A percentile compares a stretch with the other conserved stretches of the same genome.
Evolutionary conservation across 78 protist genomes (phyloP).

Genomic region (Planoprotostelium fungivorum): DNA sequence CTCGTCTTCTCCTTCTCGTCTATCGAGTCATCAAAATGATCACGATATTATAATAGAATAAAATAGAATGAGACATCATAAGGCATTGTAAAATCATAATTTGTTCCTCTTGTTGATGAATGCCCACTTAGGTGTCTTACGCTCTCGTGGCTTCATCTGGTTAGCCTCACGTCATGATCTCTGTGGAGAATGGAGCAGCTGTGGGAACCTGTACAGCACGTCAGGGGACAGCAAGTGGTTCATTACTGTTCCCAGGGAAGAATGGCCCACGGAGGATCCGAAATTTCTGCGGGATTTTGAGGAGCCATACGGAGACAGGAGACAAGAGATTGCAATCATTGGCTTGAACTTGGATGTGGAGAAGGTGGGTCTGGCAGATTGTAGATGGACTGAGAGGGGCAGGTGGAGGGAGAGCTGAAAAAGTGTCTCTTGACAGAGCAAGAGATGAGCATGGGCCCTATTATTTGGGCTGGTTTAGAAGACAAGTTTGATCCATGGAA

Average conservation of each 20-base stretch:
- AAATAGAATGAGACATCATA: background rate
- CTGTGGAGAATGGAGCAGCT: background rate
- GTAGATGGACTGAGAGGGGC: background rate
- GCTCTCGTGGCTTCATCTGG: background rate
- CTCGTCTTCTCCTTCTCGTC: too few relatives aligned
- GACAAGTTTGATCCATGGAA: background rate
- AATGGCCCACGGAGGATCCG: constrained; percentile 1
- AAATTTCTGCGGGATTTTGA: background rate
- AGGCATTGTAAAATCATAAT: background rate
- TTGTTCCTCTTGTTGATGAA: too few relatives aligned
- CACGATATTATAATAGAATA: too few relatives aligned
- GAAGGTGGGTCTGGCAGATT: background rate
- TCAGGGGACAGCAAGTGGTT: background rate
- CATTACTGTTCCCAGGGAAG: background rate
- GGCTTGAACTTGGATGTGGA: background rate
- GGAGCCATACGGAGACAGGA: background rate
- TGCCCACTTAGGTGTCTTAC: background rate
- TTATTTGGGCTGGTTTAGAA: background rate
- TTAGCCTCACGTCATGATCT: background rate
- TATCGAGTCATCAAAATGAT: too few relatives aligned
- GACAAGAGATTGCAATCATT: background rate
- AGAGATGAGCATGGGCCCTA: background rate
- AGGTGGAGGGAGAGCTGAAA: background rate
- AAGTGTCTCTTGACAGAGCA: background rate
- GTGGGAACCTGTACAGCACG: background rate